Evolutionary conservation across 495 filamentous ascomycete genomes (phyloP), one percentile per base, ranked within the genome.

Genomic region (Evernia prunastri): DNA sequence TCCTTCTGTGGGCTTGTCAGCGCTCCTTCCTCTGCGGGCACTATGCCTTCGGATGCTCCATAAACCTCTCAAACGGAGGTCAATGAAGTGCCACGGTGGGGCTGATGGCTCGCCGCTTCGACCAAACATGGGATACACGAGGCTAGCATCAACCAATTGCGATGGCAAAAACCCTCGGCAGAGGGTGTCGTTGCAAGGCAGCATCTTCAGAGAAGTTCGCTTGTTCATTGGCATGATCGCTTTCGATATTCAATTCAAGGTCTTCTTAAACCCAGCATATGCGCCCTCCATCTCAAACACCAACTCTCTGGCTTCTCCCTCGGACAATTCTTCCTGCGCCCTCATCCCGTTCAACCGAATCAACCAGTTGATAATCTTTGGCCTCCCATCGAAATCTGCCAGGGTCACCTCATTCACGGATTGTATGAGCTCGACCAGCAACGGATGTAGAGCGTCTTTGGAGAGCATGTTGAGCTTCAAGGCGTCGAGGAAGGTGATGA

Each of bases 331-430:
- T 66, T 97, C 92, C 3, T 91, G 91, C 27, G 91, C 92, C 67
- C 90, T 87, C 94, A 97, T 97, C 74, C 96, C 91, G 73, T 99
- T 97, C 67, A 99, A 78, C 33, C 89, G 85, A 70, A 99, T 99
- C 68, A 99, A 80, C 95, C 95, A 99, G 72, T 95, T 91, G 49
- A 99, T 90, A 69, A 99, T 97, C 80, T 97, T 97, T 49, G 89
- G 91, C 69, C 93, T 86, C 67, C 88, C 90, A 66, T 96, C 91
- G 74, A 97, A 99, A 60, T 97, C 94, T 47, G 83, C 80, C 69
- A 92, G 90, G 18, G 93, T 96, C 65, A 97, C 95, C 72, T 92
- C 93, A 74, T 97, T 97, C 35, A 96, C 95, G 3, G 89, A 89
- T 64, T 96, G 92, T 47, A 99, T 99, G 15, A 96, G 88, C 65